Evolutionary conservation across 139 green algal species (phyloP), one percentile per base, ranked within the genome.

Genomic region (Picochlorum sp.): DNA sequence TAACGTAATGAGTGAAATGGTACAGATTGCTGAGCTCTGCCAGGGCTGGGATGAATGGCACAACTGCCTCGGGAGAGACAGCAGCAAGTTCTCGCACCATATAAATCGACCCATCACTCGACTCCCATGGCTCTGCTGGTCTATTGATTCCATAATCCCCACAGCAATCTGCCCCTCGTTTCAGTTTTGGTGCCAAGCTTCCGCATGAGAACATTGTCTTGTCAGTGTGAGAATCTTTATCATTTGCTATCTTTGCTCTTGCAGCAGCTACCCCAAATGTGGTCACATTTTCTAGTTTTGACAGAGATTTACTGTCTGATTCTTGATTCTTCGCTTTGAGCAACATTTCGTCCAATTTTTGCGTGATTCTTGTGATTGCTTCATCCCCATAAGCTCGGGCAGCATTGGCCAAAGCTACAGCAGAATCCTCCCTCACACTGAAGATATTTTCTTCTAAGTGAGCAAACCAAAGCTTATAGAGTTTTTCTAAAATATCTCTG

Each of bases 401-500:
- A 47, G 65, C 72, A 59, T 78, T 68, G 2, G 61, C 88, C 46
- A 95, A 59, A 20, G 88, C 88, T 10, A 77, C 61, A 3, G 86
- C 86, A 7, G 71, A 80, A 67, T 90, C 81, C 65, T 89, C 80
- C 2, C 90, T 75, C 51, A 96, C 88, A 4, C 81, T 88, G 38
- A 74, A 82, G n/a, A 96, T 85, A 79, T 95, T 94, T 75, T 97
- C 91, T 66, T 78, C 79, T 50, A 97, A 78, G 68, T 93, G 87
- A 7, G 76, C 79, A 32, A 86, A 65, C 91, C 90, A 96, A 32
- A 95, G 68, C 1, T 64, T 37, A 28, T 82, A 85, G 28, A 96
- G 71, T 67, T 92, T 74, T 11, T 66, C 61, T 21, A 87, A 59
- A 20, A 66, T 46, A 20, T 54, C 34, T 21, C 34, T 66, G 8